phyloP scores from a whole-genome alignment of 2,329 filamentous ascomycete genomes.

The Hypoxylon sp. region DNA sequence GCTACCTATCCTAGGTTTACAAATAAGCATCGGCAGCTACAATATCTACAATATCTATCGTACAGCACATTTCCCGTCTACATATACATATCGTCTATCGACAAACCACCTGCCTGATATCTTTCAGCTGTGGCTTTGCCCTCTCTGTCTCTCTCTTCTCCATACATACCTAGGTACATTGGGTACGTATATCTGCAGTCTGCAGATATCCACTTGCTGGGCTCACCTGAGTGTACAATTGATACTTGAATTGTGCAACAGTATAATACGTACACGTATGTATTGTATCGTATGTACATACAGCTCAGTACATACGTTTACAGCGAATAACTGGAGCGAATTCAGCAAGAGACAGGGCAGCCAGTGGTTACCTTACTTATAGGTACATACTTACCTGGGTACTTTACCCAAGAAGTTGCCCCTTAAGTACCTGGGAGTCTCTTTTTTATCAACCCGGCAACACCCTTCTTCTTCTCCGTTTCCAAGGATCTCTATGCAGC shows the following conservation, averaged over 20 bases:
- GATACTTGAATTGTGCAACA: slow-evolving; percentile 30
- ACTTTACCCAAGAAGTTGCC: slow-evolving; percentile 29
- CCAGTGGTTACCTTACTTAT: slow-evolving; percentile 28
- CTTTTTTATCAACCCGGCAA: slow-evolving; percentile 46
- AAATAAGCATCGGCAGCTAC: slow-evolving; percentile 17
- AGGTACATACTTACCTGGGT: slow-evolving; percentile 22
- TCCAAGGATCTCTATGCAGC: slow-evolving; percentile 30
- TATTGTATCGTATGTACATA: slow-evolving; percentile 39
- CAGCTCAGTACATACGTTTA: slow-evolving; percentile 30
- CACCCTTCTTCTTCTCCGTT: slow-evolving; percentile 43
- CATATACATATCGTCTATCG: neutral
- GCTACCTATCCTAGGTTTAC: slow-evolving; percentile 13
- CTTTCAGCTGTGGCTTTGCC: slow-evolving; percentile 34
- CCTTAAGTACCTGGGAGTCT: slow-evolving; percentile 43
- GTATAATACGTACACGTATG: slow-evolving; percentile 43
- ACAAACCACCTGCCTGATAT: neutral
- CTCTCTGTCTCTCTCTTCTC: slow-evolving; percentile 6
- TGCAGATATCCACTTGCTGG: slow-evolving; percentile 36
- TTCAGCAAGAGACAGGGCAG: slow-evolving; percentile 27
- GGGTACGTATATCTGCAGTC: slow-evolving; percentile 13
- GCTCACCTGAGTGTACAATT: slow-evolving; percentile 19
- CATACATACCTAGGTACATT: slow-evolving; percentile 6
- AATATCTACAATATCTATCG: neutral
- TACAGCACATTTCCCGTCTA: slow-evolving; percentile 4
- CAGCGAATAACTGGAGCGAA: slow-evolving; percentile 23